Evolutionary conservation across 2,329 filamentous ascomycete species (phyloP).

Genomic region (Seiridium unicorne): DNA sequence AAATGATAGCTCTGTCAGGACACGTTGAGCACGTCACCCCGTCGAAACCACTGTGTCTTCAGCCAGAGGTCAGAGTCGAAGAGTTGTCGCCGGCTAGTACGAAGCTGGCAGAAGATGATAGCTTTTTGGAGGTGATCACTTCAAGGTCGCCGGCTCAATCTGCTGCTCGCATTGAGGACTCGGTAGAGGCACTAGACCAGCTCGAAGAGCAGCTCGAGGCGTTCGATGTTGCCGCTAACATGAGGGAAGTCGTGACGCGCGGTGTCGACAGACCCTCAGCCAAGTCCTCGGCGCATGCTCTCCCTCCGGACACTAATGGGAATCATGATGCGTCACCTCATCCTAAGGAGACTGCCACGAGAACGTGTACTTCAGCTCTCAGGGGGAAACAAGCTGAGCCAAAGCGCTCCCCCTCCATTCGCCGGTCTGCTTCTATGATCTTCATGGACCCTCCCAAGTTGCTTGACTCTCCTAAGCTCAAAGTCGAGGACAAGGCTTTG

Average conservation of each 20-base stretch:
- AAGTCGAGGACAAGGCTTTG: constrained; percentile 19
- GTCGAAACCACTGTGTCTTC: constrained; percentile 10
- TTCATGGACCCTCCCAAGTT: constrained; percentile 29
- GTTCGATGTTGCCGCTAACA: constrained; percentile 32
- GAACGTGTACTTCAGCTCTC: constrained; percentile 36
- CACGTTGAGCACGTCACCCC: constrained; percentile 13
- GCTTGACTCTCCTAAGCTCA: constrained; percentile 25
- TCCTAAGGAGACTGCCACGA: background rate
- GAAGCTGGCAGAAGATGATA: constrained; percentile 29
- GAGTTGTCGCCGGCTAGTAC: constrained; percentile 16
- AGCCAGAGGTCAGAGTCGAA: constrained; percentile 9
- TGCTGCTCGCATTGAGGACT: constrained; percentile 58
- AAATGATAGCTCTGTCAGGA: constrained; percentile 19
- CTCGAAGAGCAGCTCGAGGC: constrained; percentile 62
- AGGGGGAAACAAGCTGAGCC: constrained; percentile 38
- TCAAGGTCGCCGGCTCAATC: constrained; percentile 29
- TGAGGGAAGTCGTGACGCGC: constrained; percentile 18
- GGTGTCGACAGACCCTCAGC: constrained; percentile 10
- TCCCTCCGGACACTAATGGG: background rate
- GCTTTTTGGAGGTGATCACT: constrained; percentile 34
- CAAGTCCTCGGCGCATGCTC: constrained; percentile 8
- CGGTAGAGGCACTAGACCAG: constrained; percentile 59
- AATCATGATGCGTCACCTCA: background rate
- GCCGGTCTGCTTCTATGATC: constrained; percentile 40
- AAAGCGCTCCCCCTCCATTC: constrained; percentile 30